Evolutionary conservation across 2,329 filamentous ascomycete genomes (phyloP), one percentile per base, ranked within the genome.

Genomic region (Fusarium decemcellulare): DNA sequence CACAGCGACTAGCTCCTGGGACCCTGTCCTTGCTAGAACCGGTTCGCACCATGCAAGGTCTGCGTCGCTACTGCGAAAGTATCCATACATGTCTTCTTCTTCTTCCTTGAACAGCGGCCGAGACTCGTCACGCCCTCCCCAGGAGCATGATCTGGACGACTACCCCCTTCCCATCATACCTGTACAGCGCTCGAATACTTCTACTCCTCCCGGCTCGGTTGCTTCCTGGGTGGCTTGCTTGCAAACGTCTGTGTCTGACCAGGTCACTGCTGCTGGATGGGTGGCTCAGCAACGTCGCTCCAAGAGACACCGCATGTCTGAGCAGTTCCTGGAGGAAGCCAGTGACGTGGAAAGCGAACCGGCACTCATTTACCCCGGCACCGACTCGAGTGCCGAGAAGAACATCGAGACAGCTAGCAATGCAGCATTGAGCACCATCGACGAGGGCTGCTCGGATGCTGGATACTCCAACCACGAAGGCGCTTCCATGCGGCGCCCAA

Each of bases 191-290:
- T 12, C 40, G 12, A 32, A 52, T 3, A 46, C 37, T 3, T 36
- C 36, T 8, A 16, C 43, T 15, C 46, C 39, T 8, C n/a, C 34
- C 2, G 48, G 36, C 2, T 23, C 37, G 23, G 11, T 56, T 8
- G 55, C 58, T 1, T 39, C 47, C 12, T 50, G 50, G 59, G 34
- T 55, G 23, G 54, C 30, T n/a, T 50, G 43, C 5, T 16, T 51
- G 16, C 18, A 66, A 14, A 11, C 37, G 11, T 36, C 47, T 1
- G 47, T 69, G 9, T 61, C 55, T 12, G 62, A 63, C 18, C 67
- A 69, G 29, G 59, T 63, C 11, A 61, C 62, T 11, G 47, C 56
- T 8, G 44, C 67, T 9, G 67, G 62, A 6, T 54, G 65, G 59
- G 55, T 67, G 18, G 55, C 59, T 11, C 62, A 69, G 18, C 62